Evolutionary conservation across 768 basidiomycete species (phyloP), one percentile per base, ranked within the genome.

Genomic region (Rhizopogon sp.): DNA sequence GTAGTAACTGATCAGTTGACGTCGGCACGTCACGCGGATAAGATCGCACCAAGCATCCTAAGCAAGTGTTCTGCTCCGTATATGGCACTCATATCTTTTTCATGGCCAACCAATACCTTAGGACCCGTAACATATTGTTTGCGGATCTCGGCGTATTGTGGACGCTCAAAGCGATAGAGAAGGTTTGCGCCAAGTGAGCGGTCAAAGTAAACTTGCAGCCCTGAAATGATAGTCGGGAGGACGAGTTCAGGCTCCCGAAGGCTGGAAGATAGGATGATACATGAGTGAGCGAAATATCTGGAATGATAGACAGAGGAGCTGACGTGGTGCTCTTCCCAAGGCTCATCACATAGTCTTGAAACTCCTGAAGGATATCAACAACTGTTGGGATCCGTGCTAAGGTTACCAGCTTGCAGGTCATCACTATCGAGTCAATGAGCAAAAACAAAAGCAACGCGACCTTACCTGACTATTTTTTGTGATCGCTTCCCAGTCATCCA

Each of bases 401-500:
- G 0, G 86, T 74, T 3, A 98, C 90, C 46, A 97, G 77, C 93
- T 98, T 13, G 11, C 17, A 44, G 31, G 28, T 5, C 37, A 51
- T 16, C 33, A 51, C 33, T 35, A n/a, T 53, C 20, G 17, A 28
- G 43, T n/a, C 10, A 42, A 39, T 22, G 25, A 14, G 47, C 20
- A 17, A 40, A 49, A 39, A 14, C 42, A 40, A 7, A 29, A 14
- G 50, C 37, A 43, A 20, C 16, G 16, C 22, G 25, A 58, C 63
- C 71, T 28, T 56, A 88, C 96, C 81, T 93, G 90, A 61, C 85
- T 84, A 66, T 94, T 90, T 75, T 97, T 98, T 52, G 97, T 98
- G 39, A 98, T 85, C 5, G 87, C 83, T 71, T 98, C 96, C 97
- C 97, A 99, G 62, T 98, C 97, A 64, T 98, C 94, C 2, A 98